Conservation (phyloP, 2,329 filamentous ascomycete species). For the Epichloe bromicola region DNA sequence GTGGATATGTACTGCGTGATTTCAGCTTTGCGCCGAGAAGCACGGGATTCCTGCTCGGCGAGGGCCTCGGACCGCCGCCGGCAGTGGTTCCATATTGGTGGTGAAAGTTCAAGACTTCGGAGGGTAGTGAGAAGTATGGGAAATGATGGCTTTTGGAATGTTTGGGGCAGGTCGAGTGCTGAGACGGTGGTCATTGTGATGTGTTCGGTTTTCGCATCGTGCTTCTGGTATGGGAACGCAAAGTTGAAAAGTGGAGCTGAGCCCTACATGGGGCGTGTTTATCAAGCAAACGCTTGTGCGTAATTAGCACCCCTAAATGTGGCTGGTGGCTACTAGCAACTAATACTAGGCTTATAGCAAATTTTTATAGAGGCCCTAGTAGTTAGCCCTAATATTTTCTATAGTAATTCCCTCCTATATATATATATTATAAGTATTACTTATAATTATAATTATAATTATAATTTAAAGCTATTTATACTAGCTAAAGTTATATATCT, state of each 20-base stretch:
- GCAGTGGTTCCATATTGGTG: constrained; percentile 51
- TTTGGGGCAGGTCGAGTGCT: constrained; percentile 58
- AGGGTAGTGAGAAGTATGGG: constrained; percentile 51
- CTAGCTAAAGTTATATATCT: too few species aligned
- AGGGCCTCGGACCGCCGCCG: constrained; percentile 28
- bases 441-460: too few species aligned
- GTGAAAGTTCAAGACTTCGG: constrained; percentile 50
- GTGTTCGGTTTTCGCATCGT: not conserved
- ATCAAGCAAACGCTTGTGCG: too few species aligned
- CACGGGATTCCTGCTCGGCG: constrained; percentile 27
- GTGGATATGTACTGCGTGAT: constrained; percentile 54
- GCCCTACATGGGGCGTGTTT: too few species aligned
- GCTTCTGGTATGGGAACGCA: not conserved
- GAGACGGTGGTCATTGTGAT: constrained; percentile 7
- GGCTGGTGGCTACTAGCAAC: too few species aligned
- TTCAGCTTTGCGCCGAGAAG: constrained; percentile 30
- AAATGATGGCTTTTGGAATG: constrained; percentile 63
- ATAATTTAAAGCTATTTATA: too few species aligned
- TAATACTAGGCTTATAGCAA: too few species aligned
- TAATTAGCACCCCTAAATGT: too few species aligned
- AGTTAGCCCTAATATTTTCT: too few species aligned
- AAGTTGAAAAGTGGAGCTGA: not conserved
- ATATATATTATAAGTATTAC: too few species aligned
- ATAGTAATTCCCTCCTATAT: too few species aligned
- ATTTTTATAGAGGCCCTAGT: too few species aligned